Evolutionary conservation across 495 filamentous ascomycete species (phyloP).

Genomic region (Hyaloscypha variabilis): DNA sequence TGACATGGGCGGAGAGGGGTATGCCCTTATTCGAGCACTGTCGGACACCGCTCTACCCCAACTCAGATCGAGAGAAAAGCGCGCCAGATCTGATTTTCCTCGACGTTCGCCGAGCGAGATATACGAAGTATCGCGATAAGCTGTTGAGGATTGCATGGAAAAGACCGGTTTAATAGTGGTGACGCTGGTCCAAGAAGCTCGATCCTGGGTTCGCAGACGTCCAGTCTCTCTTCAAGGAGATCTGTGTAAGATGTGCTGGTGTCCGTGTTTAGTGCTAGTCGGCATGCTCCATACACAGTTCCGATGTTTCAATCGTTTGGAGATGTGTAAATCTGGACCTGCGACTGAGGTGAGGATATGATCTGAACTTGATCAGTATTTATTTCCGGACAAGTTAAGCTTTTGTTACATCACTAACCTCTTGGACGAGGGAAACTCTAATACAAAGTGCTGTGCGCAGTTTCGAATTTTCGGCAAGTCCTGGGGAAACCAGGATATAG

Average conservation of each 20-base stretch:
- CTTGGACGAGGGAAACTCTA: background rate
- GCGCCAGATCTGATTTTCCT: conserved; percentile 64
- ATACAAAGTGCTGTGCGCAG: background rate
- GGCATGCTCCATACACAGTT: conserved; percentile 19
- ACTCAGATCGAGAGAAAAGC: conserved; percentile 69
- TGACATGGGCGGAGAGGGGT: conserved; percentile 86
- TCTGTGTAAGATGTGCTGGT: conserved; percentile 7
- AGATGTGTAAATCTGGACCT: background rate
- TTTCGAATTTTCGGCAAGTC: conserved; percentile 1
- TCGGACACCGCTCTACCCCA: conserved; percentile 69
- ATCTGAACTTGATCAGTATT: conserved; percentile 1
- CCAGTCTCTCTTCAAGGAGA: conserved; percentile 7
- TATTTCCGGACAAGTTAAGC: background rate
- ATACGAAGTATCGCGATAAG: conserved; percentile 44
- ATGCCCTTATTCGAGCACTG: conserved; percentile 65
- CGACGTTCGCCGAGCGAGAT: conserved; percentile 62
- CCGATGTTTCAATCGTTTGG: conserved; percentile 6
- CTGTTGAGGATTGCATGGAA: conserved; percentile 51
- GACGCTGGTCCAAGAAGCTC: conserved; percentile 23
- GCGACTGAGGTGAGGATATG: background rate
- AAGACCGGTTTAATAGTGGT: conserved; percentile 20
- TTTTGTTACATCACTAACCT: conserved; percentile 1
- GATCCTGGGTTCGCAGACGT: conserved; percentile 12
- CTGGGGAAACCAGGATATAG: background rate
- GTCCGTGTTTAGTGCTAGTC: conserved; percentile 2